Conservation (phyloP, 1,284 basidiomycete genomes). For the Leccinum cinnamomeum region DNA sequence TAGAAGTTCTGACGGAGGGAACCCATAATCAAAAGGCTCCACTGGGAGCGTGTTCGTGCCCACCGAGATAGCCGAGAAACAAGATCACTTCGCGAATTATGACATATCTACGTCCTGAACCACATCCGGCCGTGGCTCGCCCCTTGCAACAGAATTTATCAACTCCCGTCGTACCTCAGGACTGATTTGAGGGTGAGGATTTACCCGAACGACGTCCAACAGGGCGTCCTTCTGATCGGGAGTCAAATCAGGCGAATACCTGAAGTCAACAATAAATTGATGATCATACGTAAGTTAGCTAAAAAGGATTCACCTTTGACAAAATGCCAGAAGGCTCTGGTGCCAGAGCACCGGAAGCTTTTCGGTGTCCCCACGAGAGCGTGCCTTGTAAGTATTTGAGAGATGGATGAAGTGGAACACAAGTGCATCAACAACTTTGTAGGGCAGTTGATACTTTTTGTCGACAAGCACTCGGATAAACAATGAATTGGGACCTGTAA, state of each 20-base stretch:
- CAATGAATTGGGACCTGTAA: slow-evolving; percentile 84
- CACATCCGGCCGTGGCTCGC: slow-evolving; percentile 56
- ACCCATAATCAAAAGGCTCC: slow-evolving; percentile 23
- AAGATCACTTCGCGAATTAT: slow-evolving; percentile 23
- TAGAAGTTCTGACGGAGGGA: background rate
- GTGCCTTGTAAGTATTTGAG: slow-evolving; percentile 84
- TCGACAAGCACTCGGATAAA: slow-evolving; percentile 97
- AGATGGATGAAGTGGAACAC: slow-evolving; percentile 98
- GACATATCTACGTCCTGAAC: slow-evolving; percentile 63
- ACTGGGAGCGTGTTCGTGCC: background rate
- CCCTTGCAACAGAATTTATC: slow-evolving; percentile 69
- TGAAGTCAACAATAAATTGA: slow-evolving; percentile 33
- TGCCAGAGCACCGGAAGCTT: slow-evolving; percentile 97
- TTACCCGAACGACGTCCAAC: slow-evolving; percentile 88
- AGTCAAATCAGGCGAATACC: slow-evolving; percentile 95
- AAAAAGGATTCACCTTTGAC: slow-evolving; percentile 71
- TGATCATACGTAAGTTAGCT: slow-evolving; percentile 2
- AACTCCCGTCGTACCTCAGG: slow-evolving; percentile 90
- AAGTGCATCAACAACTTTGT: slow-evolving; percentile 96
- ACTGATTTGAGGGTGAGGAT: slow-evolving; percentile 87
- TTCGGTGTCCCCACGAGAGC: slow-evolving; percentile 61
- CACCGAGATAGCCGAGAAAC: background rate
- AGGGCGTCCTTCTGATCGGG: slow-evolving; percentile 97
- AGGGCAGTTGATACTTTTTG: slow-evolving; percentile 98
- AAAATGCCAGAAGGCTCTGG: slow-evolving; percentile 93